Evolutionary conservation across 805 yeast species (phyloP).

Genomic region (Pichia deserticola): DNA sequence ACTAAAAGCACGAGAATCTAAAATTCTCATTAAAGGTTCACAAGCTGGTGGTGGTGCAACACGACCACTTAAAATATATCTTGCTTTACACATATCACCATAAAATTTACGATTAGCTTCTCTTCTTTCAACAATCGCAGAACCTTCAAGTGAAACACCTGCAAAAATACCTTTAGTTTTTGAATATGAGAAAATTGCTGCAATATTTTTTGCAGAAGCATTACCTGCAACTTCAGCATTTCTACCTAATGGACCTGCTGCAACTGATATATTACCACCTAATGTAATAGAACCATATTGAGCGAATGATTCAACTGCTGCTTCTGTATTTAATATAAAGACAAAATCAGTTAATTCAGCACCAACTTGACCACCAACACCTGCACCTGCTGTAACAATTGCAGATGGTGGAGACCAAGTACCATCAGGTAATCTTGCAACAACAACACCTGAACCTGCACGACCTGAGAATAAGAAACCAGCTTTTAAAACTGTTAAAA

Average conservation of each 20-base stretch:
- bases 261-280: slow-evolving; percentile 91
- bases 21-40: slow-evolving; percentile 77
- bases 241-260: slow-evolving; percentile 97
- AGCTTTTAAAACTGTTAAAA: slow-evolving; percentile 91
- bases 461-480: slow-evolving; percentile 95
- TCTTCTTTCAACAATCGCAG: slow-evolving; percentile 92
- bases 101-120: slow-evolving; percentile 95
- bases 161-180: slow-evolving; percentile 96
- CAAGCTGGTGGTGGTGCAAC: slow-evolving; percentile 92
- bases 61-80: slow-evolving; percentile 72
- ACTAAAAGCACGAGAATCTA: slow-evolving; percentile 77
- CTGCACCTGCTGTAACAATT: slow-evolving; percentile 93
- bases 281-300: slow-evolving; percentile 90
- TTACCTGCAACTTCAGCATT: slow-evolving; percentile 97
- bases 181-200: slow-evolving; percentile 89
- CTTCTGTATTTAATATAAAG: slow-evolving; percentile 75
- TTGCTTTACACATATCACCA: slow-evolving; percentile 84
- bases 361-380: slow-evolving; percentile 97
- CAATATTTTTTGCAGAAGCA: slow-evolving; percentile 78
- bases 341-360: slow-evolving; percentile 95
- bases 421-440: slow-evolving; percentile 91
- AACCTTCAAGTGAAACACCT: slow-evolving; percentile 95
- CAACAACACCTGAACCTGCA: slow-evolving; percentile 95
- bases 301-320: slow-evolving; percentile 91
- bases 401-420: slow-evolving; percentile 98